Percentiles rank a stretch among this genome's conserved stretches.
phyloP scores from a whole-genome alignment of 495 filamentous ascomycete species.

The Pseudomonodictys pantanalensis region DNA sequence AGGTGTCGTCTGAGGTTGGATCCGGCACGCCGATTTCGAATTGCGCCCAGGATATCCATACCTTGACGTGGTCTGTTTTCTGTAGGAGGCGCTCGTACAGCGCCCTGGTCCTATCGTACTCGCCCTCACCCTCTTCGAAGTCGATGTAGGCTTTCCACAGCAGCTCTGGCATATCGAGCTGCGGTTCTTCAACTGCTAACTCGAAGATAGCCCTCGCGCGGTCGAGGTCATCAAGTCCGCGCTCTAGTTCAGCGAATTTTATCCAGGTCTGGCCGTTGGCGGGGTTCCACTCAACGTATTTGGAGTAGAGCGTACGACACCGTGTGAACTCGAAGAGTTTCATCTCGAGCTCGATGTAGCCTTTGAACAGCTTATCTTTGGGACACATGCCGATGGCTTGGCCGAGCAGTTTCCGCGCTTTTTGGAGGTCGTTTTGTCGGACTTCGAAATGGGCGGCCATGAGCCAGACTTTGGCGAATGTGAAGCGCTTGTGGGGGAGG shows the following conservation, averaged over 20 bases:
- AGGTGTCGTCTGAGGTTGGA: slow-evolving; percentile 56
- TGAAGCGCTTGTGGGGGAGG: slow-evolving; percentile 94
- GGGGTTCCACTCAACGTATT: slow-evolving; percentile 86
- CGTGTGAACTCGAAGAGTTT: slow-evolving; percentile 89
- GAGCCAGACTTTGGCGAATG: slow-evolving; percentile 95
- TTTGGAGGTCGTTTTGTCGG: slow-evolving; percentile 73
- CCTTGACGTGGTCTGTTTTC: slow-evolving; percentile 96
- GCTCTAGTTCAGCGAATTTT: slow-evolving; percentile 87
- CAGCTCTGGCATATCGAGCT: slow-evolving; percentile 95
- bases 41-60: slow-evolving; percentile 95
- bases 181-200: slow-evolving; percentile 76
- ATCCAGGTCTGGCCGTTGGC: slow-evolving; percentile 92
- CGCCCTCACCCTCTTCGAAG: slow-evolving; percentile 91
- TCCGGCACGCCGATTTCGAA: slow-evolving; percentile 89
- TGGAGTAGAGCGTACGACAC: slow-evolving; percentile 88
- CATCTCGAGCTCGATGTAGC: slow-evolving; percentile 87
- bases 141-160: slow-evolving; percentile 98
- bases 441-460: slow-evolving; percentile 91
- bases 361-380: slow-evolving; percentile 91
- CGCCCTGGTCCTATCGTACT: slow-evolving; percentile 75
- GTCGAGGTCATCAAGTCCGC: slow-evolving; percentile 82
- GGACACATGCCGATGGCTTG: slow-evolving; percentile 90
- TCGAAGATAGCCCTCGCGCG: slow-evolving; percentile 90
- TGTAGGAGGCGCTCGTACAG: slow-evolving; percentile 88
- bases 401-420: slow-evolving; percentile 83